phyloP scores from a whole-genome alignment of 805 yeast species.

The Sugiyamaella smithiae region DNA sequence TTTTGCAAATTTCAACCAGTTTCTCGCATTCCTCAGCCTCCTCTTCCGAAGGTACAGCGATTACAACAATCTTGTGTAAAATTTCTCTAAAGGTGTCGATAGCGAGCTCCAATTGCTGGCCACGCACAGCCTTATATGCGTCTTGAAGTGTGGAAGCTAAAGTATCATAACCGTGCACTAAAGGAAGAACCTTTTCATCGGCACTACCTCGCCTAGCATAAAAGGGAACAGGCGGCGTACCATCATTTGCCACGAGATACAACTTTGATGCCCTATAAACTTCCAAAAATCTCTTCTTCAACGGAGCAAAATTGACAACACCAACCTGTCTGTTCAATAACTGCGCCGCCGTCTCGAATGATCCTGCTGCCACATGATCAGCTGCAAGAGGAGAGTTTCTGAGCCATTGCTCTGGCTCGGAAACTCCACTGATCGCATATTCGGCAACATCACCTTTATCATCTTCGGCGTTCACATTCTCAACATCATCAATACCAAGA shows the following conservation, averaged over 20 bases:
- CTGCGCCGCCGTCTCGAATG: constrained; percentile 93
- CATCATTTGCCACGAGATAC: constrained; percentile 69
- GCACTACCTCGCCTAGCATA: constrained; percentile 59
- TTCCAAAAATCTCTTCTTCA: constrained; percentile 77
- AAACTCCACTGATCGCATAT: constrained; percentile 41
- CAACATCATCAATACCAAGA: constrained; percentile 48
- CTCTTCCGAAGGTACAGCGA: constrained; percentile 68
- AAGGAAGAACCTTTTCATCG: constrained; percentile 59
- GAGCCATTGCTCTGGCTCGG: constrained; percentile 77
- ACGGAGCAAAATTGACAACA: constrained; percentile 80
- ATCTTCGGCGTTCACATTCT: constrained; percentile 34
- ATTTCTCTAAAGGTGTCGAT: constrained; percentile 74
- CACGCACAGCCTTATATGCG: constrained; percentile 81
- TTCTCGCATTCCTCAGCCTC: constrained; percentile 75
- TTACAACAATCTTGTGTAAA: constrained; percentile 68
- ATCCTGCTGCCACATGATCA: constrained; percentile 92
- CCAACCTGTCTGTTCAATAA: constrained; percentile 88
- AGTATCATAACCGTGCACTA: constrained; percentile 66
- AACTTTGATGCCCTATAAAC: constrained; percentile 79
- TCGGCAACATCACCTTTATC: constrained; percentile 29
- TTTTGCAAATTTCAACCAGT: constrained; percentile 71
- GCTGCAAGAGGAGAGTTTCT: constrained; percentile 89
- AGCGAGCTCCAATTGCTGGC: constrained; percentile 79
- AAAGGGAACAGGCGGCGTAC: constrained; percentile 65
- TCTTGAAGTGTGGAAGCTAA: constrained; percentile 60